Evolutionary conservation across 768 basidiomycete genomes (phyloP), one percentile per base, ranked within the genome.

Genomic region (Podaxis mareebaensis): DNA sequence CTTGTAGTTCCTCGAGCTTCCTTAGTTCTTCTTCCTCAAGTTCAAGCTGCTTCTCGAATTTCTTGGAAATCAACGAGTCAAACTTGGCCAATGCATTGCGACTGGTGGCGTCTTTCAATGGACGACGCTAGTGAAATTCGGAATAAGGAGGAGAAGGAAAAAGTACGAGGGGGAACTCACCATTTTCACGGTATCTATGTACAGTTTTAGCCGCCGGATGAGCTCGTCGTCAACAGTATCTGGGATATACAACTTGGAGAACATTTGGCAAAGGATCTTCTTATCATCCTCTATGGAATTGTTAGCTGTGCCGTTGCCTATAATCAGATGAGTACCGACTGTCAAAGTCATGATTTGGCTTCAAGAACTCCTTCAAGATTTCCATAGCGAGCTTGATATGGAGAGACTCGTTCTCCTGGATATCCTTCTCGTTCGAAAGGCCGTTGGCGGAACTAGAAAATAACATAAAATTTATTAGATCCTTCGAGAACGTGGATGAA

Each of bases 71-170:
- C 3, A 77, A 64, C 0, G 80, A 72, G 36, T 92, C 87, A 70
- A 96, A 95, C 65, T 87, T 88, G 24, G 74, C 76, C 55, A 96
- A 79, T 0, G 93, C 88, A 64, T 89, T 95, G 48, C 83, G 85
- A 13, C 89, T 72, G 74, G 63, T 82, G 68, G 53, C 80, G 76
- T 78, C 96, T 80, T 60, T 82, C 72, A 71, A 84, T 64, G 75
- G 78, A 1, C 77, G 78, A 53, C 73, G 74, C 80, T 82, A 28
- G 53, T 55, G 17, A n/a, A 40, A 55, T 22, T 38, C 39, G 20
- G 66, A 8, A 28, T 42, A 20, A 36, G 36, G 15, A 33, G 46
- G 26, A 30, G 11, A 53, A 5, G n/a, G 17, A 46, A 40, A 15
- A 24, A 30, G 44, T 13, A 44, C 8, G 44, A 20, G 2, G 28